Evolutionary conservation across 352 stramenopile genomes (phyloP).

Genomic region (Phytophthora pistaciae): DNA sequence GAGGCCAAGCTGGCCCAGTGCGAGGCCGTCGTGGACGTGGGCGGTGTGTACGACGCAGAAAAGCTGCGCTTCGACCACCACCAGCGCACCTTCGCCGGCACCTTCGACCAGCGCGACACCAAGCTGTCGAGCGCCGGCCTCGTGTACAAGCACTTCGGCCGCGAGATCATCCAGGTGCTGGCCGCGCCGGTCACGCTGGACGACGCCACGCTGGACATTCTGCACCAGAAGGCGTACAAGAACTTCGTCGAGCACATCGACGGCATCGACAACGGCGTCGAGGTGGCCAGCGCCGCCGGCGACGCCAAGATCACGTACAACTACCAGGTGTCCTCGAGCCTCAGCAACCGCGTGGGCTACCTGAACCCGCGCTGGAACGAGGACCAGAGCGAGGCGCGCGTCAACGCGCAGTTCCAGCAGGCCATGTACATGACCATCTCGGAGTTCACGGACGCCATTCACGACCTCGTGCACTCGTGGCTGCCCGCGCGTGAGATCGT

Average conservation of each 20-base stretch:
- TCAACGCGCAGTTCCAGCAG: conserved; percentile 95
- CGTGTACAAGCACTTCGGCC: conserved; percentile 99
- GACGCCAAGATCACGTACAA: conserved; percentile 58
- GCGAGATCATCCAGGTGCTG: conserved; percentile 93
- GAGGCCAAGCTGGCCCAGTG: conserved; percentile 90
- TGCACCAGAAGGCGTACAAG: conserved; percentile 96
- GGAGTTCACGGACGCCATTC: conserved; percentile 95
- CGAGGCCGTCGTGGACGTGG: conserved; percentile 98
- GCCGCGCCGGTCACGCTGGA: conserved; percentile 56
- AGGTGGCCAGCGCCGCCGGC: conserved; percentile 61
- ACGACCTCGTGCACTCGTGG: conserved; percentile 94
- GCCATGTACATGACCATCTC: conserved; percentile 95
- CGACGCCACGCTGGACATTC: conserved; percentile 79
- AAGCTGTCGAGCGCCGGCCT: conserved; percentile 97
- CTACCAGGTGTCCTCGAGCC: conserved; percentile 81
- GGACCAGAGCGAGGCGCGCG: conserved; percentile 69
- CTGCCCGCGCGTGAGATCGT: conserved; percentile 95
- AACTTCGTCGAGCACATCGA: conserved; percentile 99
- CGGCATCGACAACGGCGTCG: conserved; percentile 99
- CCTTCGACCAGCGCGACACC: conserved; percentile 83
- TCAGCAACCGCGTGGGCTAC: conserved; percentile 90
- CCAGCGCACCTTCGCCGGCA: conserved; percentile 93
- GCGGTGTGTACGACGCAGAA: conserved; percentile 94
- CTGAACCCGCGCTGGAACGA: conserved; percentile 98
- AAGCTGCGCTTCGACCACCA: conserved; percentile 97